phyloP scores from a whole-genome alignment of 176 grass and related monocot genomes.

The Cenchrus americanus region DNA sequence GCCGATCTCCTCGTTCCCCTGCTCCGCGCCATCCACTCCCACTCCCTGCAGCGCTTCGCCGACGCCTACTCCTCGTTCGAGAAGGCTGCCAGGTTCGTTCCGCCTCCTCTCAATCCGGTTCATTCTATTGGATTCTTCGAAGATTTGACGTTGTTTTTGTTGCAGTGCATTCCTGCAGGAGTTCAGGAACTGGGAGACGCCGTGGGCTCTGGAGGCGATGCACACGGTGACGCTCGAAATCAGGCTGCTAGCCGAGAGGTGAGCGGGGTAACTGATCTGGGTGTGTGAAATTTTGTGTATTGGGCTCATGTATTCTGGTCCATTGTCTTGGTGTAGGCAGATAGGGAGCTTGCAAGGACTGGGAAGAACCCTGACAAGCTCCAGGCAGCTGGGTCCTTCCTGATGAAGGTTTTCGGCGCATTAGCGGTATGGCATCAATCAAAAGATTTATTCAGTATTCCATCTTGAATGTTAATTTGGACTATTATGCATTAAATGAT shows the following conservation, averaged over 20 bases:
- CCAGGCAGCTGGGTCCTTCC: slow-evolving; percentile 80
- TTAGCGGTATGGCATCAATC: slow-evolving; percentile 63
- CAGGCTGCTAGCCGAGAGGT: slow-evolving; percentile 90
- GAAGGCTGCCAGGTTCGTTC: slow-evolving; percentile 76
- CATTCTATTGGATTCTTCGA: not conserved
- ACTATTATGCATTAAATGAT: not conserved
- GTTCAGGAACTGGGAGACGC: slow-evolving; percentile 94
- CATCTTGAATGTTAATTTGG: not conserved
- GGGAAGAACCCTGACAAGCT: slow-evolving; percentile 94
- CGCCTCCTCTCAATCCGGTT: slow-evolving; percentile 21
- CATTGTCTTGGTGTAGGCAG: slow-evolving; percentile 61
- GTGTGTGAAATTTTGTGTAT: not conserved
- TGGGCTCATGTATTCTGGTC: slow-evolving; percentile 39
- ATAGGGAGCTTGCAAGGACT: slow-evolving; percentile 70
- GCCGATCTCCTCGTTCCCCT: slow-evolving; percentile 67
- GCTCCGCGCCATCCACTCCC: slow-evolving; percentile 75
- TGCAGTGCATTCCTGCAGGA: slow-evolving; percentile 92
- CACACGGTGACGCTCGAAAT: slow-evolving; percentile 85
- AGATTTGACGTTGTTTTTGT: slow-evolving; percentile 33
- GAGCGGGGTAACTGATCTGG: slow-evolving; percentile 17
- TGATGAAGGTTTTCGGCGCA: slow-evolving; percentile 89
- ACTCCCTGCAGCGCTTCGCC: slow-evolving; percentile 64
- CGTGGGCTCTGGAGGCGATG: slow-evolving; percentile 93
- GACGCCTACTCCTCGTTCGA: slow-evolving; percentile 86
- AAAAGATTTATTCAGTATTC: slow-evolving; percentile 7